phyloP scores from a whole-genome alignment of 768 basidiomycete genomes.

The Suillus subalutaceus region DNA sequence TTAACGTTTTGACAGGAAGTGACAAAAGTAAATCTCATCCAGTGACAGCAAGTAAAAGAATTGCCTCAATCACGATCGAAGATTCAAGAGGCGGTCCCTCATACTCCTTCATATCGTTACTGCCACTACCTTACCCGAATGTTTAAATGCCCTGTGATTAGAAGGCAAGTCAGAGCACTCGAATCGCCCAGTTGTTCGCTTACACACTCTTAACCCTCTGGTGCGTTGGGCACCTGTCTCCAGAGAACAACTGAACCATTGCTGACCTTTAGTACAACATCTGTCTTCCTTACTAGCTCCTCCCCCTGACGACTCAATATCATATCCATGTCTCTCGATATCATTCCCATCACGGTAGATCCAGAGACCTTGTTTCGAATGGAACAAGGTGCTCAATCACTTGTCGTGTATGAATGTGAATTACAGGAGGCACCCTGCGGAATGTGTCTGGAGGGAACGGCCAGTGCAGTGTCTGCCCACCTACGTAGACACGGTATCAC shows the following conservation, averaged over 20 bases:
- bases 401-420: neutral
- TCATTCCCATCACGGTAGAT: neutral
- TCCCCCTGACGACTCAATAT: neutral
- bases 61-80: too few species aligned
- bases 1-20: too few species aligned
- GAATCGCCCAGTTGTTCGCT: neutral
- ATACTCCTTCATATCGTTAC: too few species aligned
- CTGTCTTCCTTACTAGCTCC: neutral
- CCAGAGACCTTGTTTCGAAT: neutral
- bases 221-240: neutral
- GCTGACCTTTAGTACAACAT: neutral
- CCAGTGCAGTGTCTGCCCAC: slow-evolving; percentile 5
- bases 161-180: neutral
- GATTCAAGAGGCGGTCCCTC: too few species aligned
- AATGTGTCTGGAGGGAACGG: slow-evolving; percentile 8
- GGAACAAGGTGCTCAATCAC: neutral
- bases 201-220: neutral
- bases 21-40: too few species aligned
- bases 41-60: too few species aligned
- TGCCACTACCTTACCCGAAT: neutral
- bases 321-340: neutral
- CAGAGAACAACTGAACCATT: neutral
- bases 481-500: slow-evolving; percentile 10
- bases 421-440: neutral
- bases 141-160: neutral